Base-by-base conservation (phyloP, 805 yeast genomes). In the Blastobotrys chiropterorum region DNA sequence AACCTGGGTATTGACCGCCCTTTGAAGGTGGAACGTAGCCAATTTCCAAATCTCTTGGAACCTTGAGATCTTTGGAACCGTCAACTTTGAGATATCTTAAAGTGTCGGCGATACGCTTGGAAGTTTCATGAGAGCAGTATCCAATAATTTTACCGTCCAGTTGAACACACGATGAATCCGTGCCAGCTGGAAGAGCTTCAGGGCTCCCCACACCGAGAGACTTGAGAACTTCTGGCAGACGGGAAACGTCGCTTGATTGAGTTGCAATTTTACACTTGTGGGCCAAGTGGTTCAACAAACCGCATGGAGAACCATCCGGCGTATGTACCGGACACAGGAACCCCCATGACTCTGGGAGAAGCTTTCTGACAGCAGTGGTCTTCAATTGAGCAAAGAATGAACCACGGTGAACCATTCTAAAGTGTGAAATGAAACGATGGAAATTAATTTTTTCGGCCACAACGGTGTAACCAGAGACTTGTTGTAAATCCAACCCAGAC, bases 271-370 rank as follows among this genome's bases (percentile, higher is more conserved):
- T 77, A 78, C 99, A 94, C 70, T 88, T 90, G 72, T 94, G 97
- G 7, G 98, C 85, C 73, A 94, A 83, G 77, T 94, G 99, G 72
- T 94, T 94, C 64, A 94, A 75, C 68, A 94, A 77, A 75, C 99
- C 99, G 82, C 99, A 94, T 17, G 99, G 99, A 48, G 98, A 86
- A 62, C 99, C 99, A 85, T 94, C 99, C 3, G 99, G 99, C 13
- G 99, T 94, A 70, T 94, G 99, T 20, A 94, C 99, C 11, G 99
- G 99, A 73, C 99, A 94, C 62, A 94, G 72, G 79, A 94, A 94
- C 2, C 99, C 99, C 99, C 99, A 94, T 1, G 97, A 87, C 70
- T 94, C 99, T 0, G 99, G 99, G 53, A 94, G 78, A 62, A 94
- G 75, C 69, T 94, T 94, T 75, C 99, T 83, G 47, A 94, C 99